Evolutionary conservation across 2,329 filamentous ascomycete species (phyloP), one percentile per base, ranked within the genome.

Genomic region (Parafenestella ontariensis): DNA sequence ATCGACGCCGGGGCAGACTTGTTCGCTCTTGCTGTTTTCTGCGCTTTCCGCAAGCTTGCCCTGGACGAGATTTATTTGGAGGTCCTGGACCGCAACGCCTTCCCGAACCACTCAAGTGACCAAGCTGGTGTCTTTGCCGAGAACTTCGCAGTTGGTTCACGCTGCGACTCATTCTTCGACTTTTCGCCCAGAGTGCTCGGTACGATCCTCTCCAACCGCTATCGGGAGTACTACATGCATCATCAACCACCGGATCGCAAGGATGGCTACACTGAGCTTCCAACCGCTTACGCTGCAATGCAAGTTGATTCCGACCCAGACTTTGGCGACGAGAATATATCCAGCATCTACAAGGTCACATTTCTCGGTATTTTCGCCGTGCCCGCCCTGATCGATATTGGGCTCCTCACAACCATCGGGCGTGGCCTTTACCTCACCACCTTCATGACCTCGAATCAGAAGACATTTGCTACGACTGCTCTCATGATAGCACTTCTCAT

Each of bases 101-200:
- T 85, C 13, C 84, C 85, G 61, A 81, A 85, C 51, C 76, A 79
- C 10, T 82, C 84, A 47, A 75, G 83, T 3, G 84, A 86, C 52
- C 84, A 87, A 66, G 83, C 84, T 1, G 84, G 83, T 37, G 82
- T 82, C 3, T 87, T 87, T 60, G 80, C 84, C 0, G 84, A 87
- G 63, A 81, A 84, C 1, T 87, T 85, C 70, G 84, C 83, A 0
- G 75, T 86, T 8, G 84, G 84, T 1, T 86, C 84, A 1, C 81
- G 84, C 47, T 87, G 84, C 62, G 82, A 86, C 55, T 77, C 80
- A 1, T 87, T 85, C 62, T 85, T 87, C 51, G 83, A 83, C 51
- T 76, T 86, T 21, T 48, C 55, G 26, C 66, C 52, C 6, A 65
- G 56, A 42, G 44, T 44, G 5, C 56, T 64, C 42, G 61, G 61